A percentile compares a stretch with the other conserved stretches of the same genome.
These are phyloP conservation scores for Mycena maculata DNA, from an alignment of 768 basidiomycete genomes.

Conservation along the genomic window DNA sequence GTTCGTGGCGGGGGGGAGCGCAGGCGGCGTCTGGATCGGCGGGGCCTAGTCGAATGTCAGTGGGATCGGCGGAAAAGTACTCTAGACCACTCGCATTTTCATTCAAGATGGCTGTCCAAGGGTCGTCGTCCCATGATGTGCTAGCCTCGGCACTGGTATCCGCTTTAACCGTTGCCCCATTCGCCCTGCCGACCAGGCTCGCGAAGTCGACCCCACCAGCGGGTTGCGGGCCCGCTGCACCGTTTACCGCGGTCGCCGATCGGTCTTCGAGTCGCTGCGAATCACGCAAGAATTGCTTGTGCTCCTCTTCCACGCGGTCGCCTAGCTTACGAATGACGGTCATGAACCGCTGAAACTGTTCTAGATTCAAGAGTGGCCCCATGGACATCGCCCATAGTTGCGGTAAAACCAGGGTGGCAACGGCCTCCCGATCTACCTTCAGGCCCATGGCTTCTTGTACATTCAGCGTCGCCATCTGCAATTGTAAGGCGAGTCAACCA, in stretches of 20 bases:
- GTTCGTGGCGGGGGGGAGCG: constrained; percentile 24
- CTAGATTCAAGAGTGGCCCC: constrained; percentile 85
- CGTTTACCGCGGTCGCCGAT: constrained; percentile 62
- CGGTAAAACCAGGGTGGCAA: constrained; percentile 87
- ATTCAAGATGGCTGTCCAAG: constrained; percentile 85
- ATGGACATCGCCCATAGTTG: constrained; percentile 99
- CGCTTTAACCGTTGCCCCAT: constrained; percentile 57
- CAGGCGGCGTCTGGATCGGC: constrained; percentile 42
- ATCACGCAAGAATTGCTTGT: constrained; percentile 91
- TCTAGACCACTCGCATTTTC: constrained; percentile 44
- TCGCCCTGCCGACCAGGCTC: constrained; percentile 78
- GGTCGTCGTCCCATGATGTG: constrained; percentile 81
- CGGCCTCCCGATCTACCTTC: constrained; percentile 93
- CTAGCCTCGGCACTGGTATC: constrained; percentile 53
- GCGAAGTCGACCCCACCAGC: constrained; percentile 84
- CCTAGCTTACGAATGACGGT: constrained; percentile 78
- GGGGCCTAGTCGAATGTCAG: constrained; percentile 23
- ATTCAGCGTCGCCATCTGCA: constrained; percentile 84
- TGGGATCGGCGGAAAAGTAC: constrained; percentile 5
- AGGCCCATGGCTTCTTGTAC: constrained; percentile 97
- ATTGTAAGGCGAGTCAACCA: neutral
- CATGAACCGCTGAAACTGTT: constrained; percentile 96
- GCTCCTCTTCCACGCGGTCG: constrained; percentile 92
- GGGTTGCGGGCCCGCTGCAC: constrained; percentile 47
- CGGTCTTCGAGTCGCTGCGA: constrained; percentile 90